Percentiles rank a stretch among this genome's conserved stretches.
These are phyloP conservation scores for Boletus vinaceobasis DNA, from an alignment of 768 basidiomycete genomes.

Conservation along the genomic window DNA sequence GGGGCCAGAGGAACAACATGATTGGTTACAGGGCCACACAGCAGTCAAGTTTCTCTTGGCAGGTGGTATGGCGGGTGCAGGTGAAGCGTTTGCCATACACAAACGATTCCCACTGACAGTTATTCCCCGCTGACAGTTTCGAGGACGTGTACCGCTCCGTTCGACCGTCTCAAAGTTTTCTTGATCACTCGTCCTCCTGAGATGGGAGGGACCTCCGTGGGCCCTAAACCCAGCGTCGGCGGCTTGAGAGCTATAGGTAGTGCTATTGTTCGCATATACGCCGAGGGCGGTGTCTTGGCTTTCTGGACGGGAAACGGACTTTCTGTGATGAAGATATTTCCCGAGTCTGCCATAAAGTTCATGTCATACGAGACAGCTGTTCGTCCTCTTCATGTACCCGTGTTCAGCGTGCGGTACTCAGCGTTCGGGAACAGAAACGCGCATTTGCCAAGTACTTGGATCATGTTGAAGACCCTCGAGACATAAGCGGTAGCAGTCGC, in stretches of 20 bases:
- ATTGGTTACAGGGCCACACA: conserved; percentile 62
- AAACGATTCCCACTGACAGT: conserved; percentile 2
- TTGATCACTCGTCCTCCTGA: conserved; percentile 87
- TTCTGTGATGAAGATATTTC: conserved; percentile 93
- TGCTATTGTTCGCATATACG: conserved; percentile 79
- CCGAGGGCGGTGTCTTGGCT: conserved; percentile 82
- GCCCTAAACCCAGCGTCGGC: conserved; percentile 42
- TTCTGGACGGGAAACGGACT: conserved; percentile 99
- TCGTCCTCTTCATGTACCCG: conserved; percentile 32
- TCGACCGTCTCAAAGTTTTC: conserved; percentile 95
- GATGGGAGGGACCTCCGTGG: conserved; percentile 51
- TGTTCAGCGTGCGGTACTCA: conserved; percentile 15
- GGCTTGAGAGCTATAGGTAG: conserved; percentile 63
- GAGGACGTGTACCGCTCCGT: conserved; percentile 93
- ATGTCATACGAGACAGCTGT: conserved; percentile 92
- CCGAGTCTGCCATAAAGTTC: conserved; percentile 99
- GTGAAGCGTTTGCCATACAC: conserved; percentile 41
- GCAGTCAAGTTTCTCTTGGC: conserved; percentile 90
- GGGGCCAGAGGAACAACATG: conserved; percentile 58
- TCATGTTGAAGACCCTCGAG: conserved; percentile 79
- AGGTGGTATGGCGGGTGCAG: conserved; percentile 91
- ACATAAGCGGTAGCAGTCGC: conserved; percentile 88
- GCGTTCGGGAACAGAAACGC: conserved; percentile 65
- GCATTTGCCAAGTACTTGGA: conserved; percentile 92
- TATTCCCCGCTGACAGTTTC: conserved; percentile 59